Conservation (phyloP, 371 early-diverging fungal species). For the Apophysomyces sp. region DNA sequence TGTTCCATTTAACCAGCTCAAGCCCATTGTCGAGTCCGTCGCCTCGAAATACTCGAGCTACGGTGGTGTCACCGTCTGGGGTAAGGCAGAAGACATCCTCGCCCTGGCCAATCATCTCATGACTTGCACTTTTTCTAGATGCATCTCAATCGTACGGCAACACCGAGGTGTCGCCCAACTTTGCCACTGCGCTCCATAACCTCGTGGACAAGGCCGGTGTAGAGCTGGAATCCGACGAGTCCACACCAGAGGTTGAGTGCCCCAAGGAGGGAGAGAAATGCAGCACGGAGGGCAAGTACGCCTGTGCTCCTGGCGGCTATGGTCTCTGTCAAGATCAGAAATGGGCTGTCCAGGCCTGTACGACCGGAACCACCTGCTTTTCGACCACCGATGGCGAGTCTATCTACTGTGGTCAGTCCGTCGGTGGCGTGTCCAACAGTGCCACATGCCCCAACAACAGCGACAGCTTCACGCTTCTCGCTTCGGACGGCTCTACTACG, state of each 20-base stretch:
- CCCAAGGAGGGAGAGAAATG: slow-evolving; percentile 12
- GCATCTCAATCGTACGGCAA: slow-evolving; percentile 46
- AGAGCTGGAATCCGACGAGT: not conserved
- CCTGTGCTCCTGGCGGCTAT: slow-evolving; percentile 18
- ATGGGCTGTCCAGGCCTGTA: slow-evolving; percentile 28
- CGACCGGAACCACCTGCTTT: slow-evolving; percentile 24
- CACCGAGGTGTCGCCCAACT: slow-evolving; percentile 26
- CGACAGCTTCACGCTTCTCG: not conserved
- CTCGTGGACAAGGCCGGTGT: slow-evolving; percentile 21
- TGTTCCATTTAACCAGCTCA: slow-evolving; percentile 23
- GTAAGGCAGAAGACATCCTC: slow-evolving; percentile 4
- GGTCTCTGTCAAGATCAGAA: slow-evolving; percentile 26
- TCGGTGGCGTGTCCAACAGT: not conserved
- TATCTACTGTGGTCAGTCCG: slow-evolving; percentile 33
- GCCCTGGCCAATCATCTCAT: not conserved
- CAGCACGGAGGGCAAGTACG: slow-evolving; percentile 16
- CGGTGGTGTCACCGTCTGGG: slow-evolving; percentile 68
- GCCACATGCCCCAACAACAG: slow-evolving; percentile 11
- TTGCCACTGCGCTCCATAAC: slow-evolving; percentile 28
- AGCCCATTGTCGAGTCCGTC: slow-evolving; percentile 26
- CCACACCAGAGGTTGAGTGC: not conserved
- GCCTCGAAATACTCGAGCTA: slow-evolving; percentile 39
- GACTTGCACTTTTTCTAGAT: slow-evolving; percentile 14
- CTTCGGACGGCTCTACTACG: not conserved
- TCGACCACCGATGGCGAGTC: slow-evolving; percentile 30